Conservation (phyloP, 2,329 filamentous ascomycete genomes). For the Neurospora crassa region DNA sequence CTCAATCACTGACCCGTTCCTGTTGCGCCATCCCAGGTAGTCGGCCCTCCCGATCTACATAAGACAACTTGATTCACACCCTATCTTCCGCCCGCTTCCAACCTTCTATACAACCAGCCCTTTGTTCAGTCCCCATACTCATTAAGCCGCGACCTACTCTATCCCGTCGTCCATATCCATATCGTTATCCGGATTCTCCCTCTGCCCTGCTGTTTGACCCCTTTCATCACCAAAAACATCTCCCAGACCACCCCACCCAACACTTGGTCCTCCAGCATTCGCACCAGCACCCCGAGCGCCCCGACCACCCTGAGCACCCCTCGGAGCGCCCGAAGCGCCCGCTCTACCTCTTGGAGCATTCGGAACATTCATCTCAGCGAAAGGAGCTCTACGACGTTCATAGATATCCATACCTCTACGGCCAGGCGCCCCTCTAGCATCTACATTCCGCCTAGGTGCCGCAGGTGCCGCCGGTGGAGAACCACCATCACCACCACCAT, state of each 20-base stretch:
- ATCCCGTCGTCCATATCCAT: background rate
- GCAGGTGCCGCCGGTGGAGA: background rate
- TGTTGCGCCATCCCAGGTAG: background rate
- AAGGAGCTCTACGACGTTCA: background rate
- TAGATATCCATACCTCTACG: constrained; percentile 15
- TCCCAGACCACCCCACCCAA: background rate
- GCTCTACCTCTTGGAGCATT: background rate
- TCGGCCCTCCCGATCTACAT: background rate
- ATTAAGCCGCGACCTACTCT: background rate
- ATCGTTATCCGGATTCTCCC: background rate
- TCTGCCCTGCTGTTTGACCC: background rate
- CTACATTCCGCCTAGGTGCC: background rate
- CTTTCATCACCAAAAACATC: background rate
- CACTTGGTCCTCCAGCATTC: background rate
- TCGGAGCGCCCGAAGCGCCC: background rate
- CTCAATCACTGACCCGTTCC: background rate
- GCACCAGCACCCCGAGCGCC: background rate
- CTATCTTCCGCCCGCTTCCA: background rate
- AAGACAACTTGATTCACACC: background rate
- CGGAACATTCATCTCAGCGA: background rate
- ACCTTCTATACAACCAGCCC: background rate
- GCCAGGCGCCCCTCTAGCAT: constrained; percentile 42
- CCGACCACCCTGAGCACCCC: background rate
- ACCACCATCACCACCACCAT: background rate
- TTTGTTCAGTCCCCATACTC: background rate